Evolutionary conservation across 2,329 filamentous ascomycete species (phyloP).

Genomic region (Colletotrichum cordylinicola): DNA sequence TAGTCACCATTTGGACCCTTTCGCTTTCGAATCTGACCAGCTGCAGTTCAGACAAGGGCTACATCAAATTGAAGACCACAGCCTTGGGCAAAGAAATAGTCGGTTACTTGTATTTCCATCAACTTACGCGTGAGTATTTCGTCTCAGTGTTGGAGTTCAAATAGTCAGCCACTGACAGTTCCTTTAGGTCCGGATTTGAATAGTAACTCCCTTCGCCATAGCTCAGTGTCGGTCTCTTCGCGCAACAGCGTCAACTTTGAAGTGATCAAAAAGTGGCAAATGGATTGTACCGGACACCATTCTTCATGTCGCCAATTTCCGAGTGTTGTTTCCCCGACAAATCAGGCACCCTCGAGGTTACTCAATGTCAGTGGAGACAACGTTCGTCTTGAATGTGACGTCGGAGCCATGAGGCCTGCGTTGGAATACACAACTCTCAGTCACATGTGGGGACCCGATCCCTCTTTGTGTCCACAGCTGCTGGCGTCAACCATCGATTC

Average conservation of each 20-base stretch:
- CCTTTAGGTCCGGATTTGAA: not conserved
- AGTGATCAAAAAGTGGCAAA: not conserved
- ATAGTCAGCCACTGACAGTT: not conserved
- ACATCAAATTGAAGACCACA: not conserved
- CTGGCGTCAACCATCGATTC: not conserved
- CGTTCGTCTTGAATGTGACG: not conserved
- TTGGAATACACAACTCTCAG: not conserved
- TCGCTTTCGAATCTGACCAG: not conserved
- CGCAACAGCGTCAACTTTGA: not conserved
- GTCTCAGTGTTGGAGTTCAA: accelerated
- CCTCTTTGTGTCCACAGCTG: not conserved
- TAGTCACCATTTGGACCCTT: not conserved
- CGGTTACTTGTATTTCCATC: not conserved
- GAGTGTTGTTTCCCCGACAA: not conserved
- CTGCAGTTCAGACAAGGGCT: not conserved
- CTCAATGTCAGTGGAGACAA: not conserved
- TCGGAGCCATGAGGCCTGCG: not conserved
- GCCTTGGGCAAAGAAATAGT: not conserved
- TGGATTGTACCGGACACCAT: not conserved
- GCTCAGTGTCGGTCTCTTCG: not conserved
- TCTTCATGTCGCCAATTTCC: not conserved
- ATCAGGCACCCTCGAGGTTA: not conserved
- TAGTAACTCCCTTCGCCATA: not conserved
- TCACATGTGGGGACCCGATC: not conserved
- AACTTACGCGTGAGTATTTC: not conserved